phyloP scores from a whole-genome alignment of 1,284 basidiomycete genomes.

The Cryptococcus depauperatus region DNA sequence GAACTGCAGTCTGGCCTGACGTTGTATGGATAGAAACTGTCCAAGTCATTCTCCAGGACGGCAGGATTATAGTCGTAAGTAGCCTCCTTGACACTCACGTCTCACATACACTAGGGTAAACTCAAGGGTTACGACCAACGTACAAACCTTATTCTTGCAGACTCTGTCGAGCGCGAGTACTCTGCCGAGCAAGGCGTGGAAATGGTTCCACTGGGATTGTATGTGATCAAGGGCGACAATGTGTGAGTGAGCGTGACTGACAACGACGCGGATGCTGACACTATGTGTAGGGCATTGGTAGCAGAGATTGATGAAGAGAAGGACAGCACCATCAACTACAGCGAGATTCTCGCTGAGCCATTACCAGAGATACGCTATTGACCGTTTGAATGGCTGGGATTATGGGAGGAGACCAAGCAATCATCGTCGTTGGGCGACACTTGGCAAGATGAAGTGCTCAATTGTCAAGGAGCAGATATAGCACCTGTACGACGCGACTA shows the following conservation, averaged over 20 bases:
- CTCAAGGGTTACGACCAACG: slow-evolving; percentile 87
- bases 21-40: slow-evolving; percentile 33
- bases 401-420: too few species aligned
- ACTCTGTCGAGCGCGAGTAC: slow-evolving; percentile 83
- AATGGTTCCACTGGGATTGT: slow-evolving; percentile 89
- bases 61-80: slow-evolving; percentile 44
- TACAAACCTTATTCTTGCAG: slow-evolving; percentile 84
- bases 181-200: slow-evolving; percentile 84
- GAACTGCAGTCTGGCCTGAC: not conserved
- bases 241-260: slow-evolving; percentile 55
- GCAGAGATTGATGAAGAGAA: slow-evolving; percentile 82
- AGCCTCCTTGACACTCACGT: not conserved
- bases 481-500: too few species aligned
- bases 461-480: slow-evolving; percentile 23
- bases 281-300: slow-evolving; percentile 63
- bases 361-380: slow-evolving; percentile 30
- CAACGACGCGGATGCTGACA: not conserved
- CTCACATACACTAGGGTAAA: slow-evolving; percentile 55
- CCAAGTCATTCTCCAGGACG: slow-evolving; percentile 45
- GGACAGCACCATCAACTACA: slow-evolving; percentile 71
- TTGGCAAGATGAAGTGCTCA: slow-evolving; percentile 42
- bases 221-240: slow-evolving; percentile 95
- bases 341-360: slow-evolving; percentile 77
- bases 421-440: too few species aligned
- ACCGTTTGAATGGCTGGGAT: too few species aligned